Evolutionary conservation across 1,139 yeast genomes (phyloP).

Genomic region (Hyphopichia fennica): DNA sequence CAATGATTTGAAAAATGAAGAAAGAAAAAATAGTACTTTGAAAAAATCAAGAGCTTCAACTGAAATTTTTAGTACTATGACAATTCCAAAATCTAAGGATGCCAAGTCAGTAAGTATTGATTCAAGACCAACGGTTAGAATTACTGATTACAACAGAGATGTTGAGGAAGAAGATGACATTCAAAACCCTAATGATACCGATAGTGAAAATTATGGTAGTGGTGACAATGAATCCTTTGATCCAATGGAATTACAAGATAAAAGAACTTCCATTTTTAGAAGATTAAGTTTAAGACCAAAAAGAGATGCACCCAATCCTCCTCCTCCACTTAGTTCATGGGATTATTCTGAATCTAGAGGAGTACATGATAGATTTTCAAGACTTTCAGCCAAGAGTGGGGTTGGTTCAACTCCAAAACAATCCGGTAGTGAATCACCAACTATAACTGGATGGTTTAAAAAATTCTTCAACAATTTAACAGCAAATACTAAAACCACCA

Average conservation of each 20-base stretch:
- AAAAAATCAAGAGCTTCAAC: constrained; percentile 24
- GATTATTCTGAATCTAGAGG: constrained; percentile 6
- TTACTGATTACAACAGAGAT: neutral
- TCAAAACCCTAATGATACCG: constrained; percentile 1
- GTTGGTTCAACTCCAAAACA: constrained; percentile 5
- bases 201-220: constrained; percentile 3
- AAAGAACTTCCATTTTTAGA: constrained; percentile 21
- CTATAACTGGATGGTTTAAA: constrained; percentile 32
- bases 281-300: constrained; percentile 41
- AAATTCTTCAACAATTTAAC: constrained; percentile 31
- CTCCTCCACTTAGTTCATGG: constrained; percentile 11
- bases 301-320: constrained; percentile 47
- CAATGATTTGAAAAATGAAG: neutral
- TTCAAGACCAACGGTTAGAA: neutral
- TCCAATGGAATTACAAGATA: neutral
- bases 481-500: constrained; percentile 8
- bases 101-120: constrained; percentile 2
- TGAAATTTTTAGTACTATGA: constrained; percentile 28
- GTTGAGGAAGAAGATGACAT: neutral
- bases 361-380: constrained; percentile 23
- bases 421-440: constrained; percentile 9
- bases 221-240: constrained; percentile 6
- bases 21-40: constrained; percentile 8
- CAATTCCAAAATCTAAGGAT: constrained; percentile 7
- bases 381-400: constrained; percentile 15